Conservation (phyloP, 495 filamentous ascomycete genomes). For the Aspergillus cavernicola region DNA sequence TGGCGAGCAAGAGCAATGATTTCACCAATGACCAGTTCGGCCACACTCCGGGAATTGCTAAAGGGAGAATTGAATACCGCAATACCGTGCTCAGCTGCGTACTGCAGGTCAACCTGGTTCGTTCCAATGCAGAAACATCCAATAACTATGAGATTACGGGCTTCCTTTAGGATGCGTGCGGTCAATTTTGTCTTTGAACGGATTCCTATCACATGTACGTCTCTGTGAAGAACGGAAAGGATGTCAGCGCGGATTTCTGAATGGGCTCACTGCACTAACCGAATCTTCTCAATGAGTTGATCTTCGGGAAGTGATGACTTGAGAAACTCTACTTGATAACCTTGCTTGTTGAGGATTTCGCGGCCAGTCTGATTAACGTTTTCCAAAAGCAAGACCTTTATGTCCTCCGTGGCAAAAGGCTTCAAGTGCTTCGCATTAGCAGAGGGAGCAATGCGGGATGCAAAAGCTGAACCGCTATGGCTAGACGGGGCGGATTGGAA, state of each 20-base stretch:
- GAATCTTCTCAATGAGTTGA: constrained; percentile 93
- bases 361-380: constrained; percentile 90
- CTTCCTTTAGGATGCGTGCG: constrained; percentile 77
- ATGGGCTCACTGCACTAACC: constrained; percentile 49
- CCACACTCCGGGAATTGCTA: constrained; percentile 94
- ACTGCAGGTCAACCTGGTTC: constrained; percentile 93
- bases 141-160: constrained; percentile 90
- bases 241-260: constrained; percentile 7
- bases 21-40: constrained; percentile 91
- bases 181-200: constrained; percentile 96
- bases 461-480: constrained; percentile 32
- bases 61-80: constrained; percentile 99
- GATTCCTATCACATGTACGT: constrained; percentile 97
- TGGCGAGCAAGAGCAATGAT: constrained; percentile 90
- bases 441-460: constrained; percentile 29
- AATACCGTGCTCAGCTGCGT: constrained; percentile 87
- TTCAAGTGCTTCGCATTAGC: constrained; percentile 74
- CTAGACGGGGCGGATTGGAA: constrained; percentile 63
- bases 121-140: constrained; percentile 99
- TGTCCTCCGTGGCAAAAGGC: constrained; percentile 90
- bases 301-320: constrained; percentile 89
- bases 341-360: constrained; percentile 77
- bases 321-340: constrained; percentile 91
- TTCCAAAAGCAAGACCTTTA: constrained; percentile 94
- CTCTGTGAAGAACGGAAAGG: constrained; percentile 45